Evolutionary conservation across 2,329 filamentous ascomycete genomes (phyloP), one percentile per base, ranked within the genome.

Genomic region (Fusarium siculi): DNA sequence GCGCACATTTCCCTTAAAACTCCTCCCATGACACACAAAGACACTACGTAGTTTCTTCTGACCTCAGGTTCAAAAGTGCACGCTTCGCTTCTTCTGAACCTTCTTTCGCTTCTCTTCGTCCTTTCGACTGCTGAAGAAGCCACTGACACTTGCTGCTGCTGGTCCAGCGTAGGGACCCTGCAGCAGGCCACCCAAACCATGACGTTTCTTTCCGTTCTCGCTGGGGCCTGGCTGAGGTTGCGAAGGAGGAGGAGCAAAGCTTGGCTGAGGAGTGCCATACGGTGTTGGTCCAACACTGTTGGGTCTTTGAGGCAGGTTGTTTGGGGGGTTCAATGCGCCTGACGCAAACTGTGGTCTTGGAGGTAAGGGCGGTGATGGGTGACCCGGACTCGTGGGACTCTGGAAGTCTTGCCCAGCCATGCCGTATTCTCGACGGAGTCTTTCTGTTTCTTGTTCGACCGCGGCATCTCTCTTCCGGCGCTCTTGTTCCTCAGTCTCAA

Each of bases 401-500:
- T 50, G 55, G 37, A 74, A 78, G 44, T 74, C 80, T 76, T 88
- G 85, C 2, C 85, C 85, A 56, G 86, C 82, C 50, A 89, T 85
- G 53, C 93, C 93, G 76, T 93, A 95, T 75, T 92, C 81, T 74
- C 85, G 89, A 28, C 89, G 85, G 40, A 99, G 84, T 4, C 95
- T 88, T 80, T 96, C 94, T 2, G 96, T 98, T 83, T 99, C 96
- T 70, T 87, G 88, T 25, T 95, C 91, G 3, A 95, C 84, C 74
- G 89, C 88, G 15, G 86, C 88, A 37, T 91, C 87, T 65, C 86
- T 82, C 32, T 82, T 87, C 11, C 71, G 77, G 1, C 84, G 86
- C 74, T 93, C 91, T 63, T 86, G 87, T 32, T 92, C 90, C 78
- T 95, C 92, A 47, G 87, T 84, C 54, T 92, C 88, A 9, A 93